These are phyloP conservation scores for Abrus precatorius DNA, from an alignment of 306 rosid genomes.

Conservation along the genomic window DNA sequence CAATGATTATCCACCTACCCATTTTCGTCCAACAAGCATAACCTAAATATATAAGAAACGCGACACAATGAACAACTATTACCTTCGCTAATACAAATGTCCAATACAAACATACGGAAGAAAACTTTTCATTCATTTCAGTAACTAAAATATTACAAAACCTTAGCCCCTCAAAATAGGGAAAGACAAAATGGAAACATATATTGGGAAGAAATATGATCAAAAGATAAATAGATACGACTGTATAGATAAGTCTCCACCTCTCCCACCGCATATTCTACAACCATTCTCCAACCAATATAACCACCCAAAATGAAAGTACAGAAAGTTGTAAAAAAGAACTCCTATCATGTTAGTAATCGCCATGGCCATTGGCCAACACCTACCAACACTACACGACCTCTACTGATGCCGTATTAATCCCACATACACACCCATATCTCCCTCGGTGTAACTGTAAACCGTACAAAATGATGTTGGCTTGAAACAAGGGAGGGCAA, in stretches of 20 bases:
- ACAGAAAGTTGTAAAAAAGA: constrained; percentile 49
- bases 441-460: constrained; percentile 42
- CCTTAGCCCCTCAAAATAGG: constrained; percentile 51
- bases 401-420: constrained; percentile 61
- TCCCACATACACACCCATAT: constrained; percentile 52
- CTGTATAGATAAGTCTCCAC: constrained; percentile 55
- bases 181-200: constrained; percentile 53
- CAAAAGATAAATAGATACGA: constrained; percentile 54
- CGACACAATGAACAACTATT: background rate
- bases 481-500: constrained; percentile 54
- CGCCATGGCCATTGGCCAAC: constrained; percentile 58
- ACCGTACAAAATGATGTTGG: constrained; percentile 47
- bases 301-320: constrained; percentile 51
- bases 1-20: background rate
- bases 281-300: constrained; percentile 60
- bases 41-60: background rate
- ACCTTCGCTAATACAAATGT: background rate
- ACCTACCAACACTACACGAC: constrained; percentile 63
- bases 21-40: background rate
- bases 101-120: constrained; percentile 25
- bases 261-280: constrained; percentile 62
- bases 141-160: constrained; percentile 66
- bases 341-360: constrained; percentile 71
- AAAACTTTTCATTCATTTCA: constrained; percentile 61
- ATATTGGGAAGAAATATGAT: constrained; percentile 59